phyloP scores from a whole-genome alignment of 805 yeast genomes.

The Barnettozyma botsteinii region DNA sequence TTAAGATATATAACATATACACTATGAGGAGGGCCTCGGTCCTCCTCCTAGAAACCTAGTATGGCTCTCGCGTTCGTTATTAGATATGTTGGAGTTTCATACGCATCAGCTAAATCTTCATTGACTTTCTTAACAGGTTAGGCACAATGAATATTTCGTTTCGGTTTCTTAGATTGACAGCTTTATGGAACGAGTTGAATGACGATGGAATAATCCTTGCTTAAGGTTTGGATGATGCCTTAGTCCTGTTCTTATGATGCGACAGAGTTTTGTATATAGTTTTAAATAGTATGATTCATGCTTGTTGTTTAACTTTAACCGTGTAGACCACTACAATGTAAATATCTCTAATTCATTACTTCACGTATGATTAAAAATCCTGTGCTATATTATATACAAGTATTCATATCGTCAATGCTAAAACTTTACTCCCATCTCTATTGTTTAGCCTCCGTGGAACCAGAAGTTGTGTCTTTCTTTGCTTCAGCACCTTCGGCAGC shows the following conservation, averaged over 20 bases:
- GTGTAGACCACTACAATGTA: background rate
- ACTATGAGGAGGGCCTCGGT: conserved; percentile 19
- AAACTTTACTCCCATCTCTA: background rate
- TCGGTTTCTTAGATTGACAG: conserved; percentile 60
- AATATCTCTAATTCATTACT: background rate
- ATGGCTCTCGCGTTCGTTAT: conserved; percentile 22
- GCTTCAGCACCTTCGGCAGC: conserved; percentile 6
- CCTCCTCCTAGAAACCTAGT: conserved; percentile 26
- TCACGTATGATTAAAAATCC: background rate
- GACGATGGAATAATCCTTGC: conserved; percentile 13
- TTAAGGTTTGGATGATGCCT: conserved; percentile 22
- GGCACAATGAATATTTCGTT: conserved; percentile 71
- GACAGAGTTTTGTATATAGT: conserved; percentile 15
- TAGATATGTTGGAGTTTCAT: conserved; percentile 21
- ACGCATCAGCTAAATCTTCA: conserved; percentile 59
- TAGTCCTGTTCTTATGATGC: conserved; percentile 26
- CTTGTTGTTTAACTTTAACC: background rate
- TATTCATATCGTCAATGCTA: background rate
- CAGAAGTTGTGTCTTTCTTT: conserved; percentile 8
- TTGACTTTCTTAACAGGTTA: conserved; percentile 69
- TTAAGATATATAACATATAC: conserved; percentile 53
- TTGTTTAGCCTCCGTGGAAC: conserved; percentile 4
- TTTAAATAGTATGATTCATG: conserved; percentile 1
- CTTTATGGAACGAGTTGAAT: conserved; percentile 25
- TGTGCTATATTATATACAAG: conserved; percentile 3